A percentile compares a stretch with the other conserved stretches of the same genome.
Evolutionary conservation across 2,329 filamentous ascomycete species (phyloP).

Genomic region (Clarireedia sp.): DNA sequence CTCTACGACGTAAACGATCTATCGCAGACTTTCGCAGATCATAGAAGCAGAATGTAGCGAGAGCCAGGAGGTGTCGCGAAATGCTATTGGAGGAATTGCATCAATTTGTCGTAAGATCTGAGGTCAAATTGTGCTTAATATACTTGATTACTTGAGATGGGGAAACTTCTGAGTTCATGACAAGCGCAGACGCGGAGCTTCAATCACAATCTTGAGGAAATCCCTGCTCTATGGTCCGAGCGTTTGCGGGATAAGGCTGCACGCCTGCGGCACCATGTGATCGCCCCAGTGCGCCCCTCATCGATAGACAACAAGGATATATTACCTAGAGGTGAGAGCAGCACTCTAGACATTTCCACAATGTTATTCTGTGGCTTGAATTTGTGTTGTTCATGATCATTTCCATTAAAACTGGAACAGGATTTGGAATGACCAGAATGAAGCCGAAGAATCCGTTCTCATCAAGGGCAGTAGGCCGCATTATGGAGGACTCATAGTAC

Average conservation of each 20-base stretch:
- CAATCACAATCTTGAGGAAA: neutral
- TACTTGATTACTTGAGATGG: neutral
- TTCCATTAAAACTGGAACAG: too few species aligned
- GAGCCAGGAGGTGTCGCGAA: neutral
- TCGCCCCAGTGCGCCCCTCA: neutral
- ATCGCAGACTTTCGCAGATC: neutral
- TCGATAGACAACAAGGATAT: neutral
- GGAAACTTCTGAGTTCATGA: neutral
- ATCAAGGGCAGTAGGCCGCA: neutral
- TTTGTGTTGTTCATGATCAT: too few species aligned
- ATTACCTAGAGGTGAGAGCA: neutral
- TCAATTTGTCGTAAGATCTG: neutral
- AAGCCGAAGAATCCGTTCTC: neutral
- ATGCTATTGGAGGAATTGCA: neutral
- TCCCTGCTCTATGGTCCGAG: neutral
- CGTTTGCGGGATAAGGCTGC: neutral
- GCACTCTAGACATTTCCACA: too few species aligned
- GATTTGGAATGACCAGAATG: too few species aligned
- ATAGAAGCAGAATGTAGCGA: neutral
- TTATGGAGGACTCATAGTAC: neutral
- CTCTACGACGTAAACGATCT: neutral
- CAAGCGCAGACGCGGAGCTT: slow-evolving; percentile 1
- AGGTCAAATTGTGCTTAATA: neutral
- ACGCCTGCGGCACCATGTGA: neutral
- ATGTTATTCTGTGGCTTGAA: too few species aligned